Conservation (phyloP, 495 filamentous ascomycete genomes). For the Lasiosphaeria ovina region DNA sequence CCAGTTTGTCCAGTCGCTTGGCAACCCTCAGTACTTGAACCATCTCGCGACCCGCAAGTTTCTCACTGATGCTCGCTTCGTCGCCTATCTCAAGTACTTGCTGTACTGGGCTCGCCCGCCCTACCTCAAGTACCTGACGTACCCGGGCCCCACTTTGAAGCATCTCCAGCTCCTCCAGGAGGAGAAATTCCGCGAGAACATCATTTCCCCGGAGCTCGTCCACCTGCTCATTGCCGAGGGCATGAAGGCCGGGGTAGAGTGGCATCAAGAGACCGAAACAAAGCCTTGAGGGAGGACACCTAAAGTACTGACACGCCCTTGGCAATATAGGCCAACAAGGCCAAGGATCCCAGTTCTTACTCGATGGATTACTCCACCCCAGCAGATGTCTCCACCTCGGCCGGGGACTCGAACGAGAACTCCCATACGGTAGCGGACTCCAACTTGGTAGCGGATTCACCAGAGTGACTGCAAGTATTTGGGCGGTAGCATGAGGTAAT, state of each 20-base stretch:
- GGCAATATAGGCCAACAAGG: too few relatives aligned
- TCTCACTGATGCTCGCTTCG: slow-evolving; percentile 63
- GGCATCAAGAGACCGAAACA: slow-evolving; percentile 40
- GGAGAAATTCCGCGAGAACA: slow-evolving; percentile 77
- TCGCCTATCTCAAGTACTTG: slow-evolving; percentile 80
- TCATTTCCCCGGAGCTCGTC: slow-evolving; percentile 71
- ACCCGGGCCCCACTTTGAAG: slow-evolving; percentile 79
- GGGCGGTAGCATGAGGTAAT: too few relatives aligned
- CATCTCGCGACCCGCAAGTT: slow-evolving; percentile 69
- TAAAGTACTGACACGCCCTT: too few relatives aligned
- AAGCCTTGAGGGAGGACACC: neutral
- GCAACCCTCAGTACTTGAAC: slow-evolving; percentile 80
- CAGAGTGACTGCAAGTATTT: too few relatives aligned
- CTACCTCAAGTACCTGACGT: slow-evolving; percentile 76
- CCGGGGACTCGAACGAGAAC: too few relatives aligned
- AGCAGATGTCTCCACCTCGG: too few relatives aligned
- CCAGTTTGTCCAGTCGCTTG: slow-evolving; percentile 82
- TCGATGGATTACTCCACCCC: too few relatives aligned
- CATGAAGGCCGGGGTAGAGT: slow-evolving; percentile 48
- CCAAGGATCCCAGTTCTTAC: too few relatives aligned
- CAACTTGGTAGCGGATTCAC: too few relatives aligned
- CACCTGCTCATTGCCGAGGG: slow-evolving; percentile 59
- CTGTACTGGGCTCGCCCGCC: slow-evolving; percentile 82
- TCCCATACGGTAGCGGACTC: too few relatives aligned
- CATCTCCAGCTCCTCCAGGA: slow-evolving; percentile 80